Base-by-base conservation (phyloP, 768 basidiomycete genomes). In the Pisolithus microcarpus region DNA sequence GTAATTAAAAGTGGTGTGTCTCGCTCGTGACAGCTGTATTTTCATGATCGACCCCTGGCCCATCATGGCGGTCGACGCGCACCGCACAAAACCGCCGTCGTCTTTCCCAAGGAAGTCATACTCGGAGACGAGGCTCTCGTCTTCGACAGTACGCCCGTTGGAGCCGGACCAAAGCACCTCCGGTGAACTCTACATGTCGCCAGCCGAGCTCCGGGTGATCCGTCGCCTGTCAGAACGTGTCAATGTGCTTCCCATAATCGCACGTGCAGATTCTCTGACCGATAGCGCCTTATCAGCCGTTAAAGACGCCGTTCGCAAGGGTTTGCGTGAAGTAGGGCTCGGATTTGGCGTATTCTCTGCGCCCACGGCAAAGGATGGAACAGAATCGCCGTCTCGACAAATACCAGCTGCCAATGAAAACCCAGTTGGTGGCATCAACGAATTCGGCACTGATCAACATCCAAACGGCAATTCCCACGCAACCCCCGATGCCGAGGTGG, bases 11-110 rank as follows among this genome's bases (percentile, higher is more conserved):
- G 21, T 15, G 34, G 13, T 15, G 34, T 15, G 34, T 5, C 34
- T 34, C 5, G 11, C 59, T 60, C 52, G 64, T 55, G 50, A 21
- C 46, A 90, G 88, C 43, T 89, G 85, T 63, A 87, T 92, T 53
- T 91, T 92, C 67, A 77, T 91, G 79, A 76, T 91, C 60, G 87
- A 91, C 61, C 89, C 90, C 11, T 68, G 78, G 23, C 81, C 85
- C 15, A 78, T 91, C 58, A 74, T 80, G 72, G 76, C 80, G 4
- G 67, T 70, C 31, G 66, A 75, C 47, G 72, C 77, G 38, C 75
- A 81, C 51, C 76, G 75, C 47, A 73, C 73, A 2, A 70, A 72
- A 49, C 73, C 77, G 1, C 73, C 77, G 2, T 69, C 76, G 5
- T 60, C 34, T 2, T 11, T 75, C 15, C 81, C 81, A 8, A 65